Base-by-base conservation (phyloP, 306 rosid genomes). In the Datisca glomerata region DNA sequence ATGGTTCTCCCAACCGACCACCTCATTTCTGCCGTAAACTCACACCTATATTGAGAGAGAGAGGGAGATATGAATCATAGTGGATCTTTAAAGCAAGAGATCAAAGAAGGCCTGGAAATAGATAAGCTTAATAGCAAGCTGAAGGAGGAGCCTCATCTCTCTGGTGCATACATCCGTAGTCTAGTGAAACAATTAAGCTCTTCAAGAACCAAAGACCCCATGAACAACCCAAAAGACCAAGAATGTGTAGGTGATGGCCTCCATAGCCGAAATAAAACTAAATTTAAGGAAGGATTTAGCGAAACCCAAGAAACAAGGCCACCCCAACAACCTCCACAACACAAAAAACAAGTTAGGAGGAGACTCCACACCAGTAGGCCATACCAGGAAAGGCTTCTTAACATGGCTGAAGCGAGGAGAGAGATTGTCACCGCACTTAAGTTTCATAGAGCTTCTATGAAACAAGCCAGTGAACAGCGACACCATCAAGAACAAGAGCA, bases 331-430 rank as follows among this genome's bases (percentile, higher is more conserved):
- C 18, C 28, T 1, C 80, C 51, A 28, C 86, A 66, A 16, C 76
- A 80, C 63, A 89, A 83, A 32, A 84, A 80, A 49, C 95, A 89
- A 61, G 86, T 80, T 18, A 69, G 97, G 36, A 65, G 93, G 66
- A 74, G 97, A 49, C 86, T 80, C 43, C 97, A 89, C 28, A 63
- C 97, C 22, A 70, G 59, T 29, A 68, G 78, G 56, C 95, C 93
- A 10, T 80, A 89, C 67, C 95, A 89, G 38, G 81, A 83, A 18
- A 80, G 91, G 53, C 76, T 80, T 25, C 48, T 89, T 13, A 89
- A 89, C 45, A 80, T 80, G 95, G 97, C 97, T 1, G 95, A 89
- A 63, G 95, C 97, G 7, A 61, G 97, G 50, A 66, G 78, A 58
- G 97, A 89, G 61, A 89, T 89, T 45, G 93, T 74, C 49, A 63